These are phyloP conservation scores for Aurinia saxatilis DNA, from an alignment of 345 rosid genomes.

Conservation along the genomic window DNA sequence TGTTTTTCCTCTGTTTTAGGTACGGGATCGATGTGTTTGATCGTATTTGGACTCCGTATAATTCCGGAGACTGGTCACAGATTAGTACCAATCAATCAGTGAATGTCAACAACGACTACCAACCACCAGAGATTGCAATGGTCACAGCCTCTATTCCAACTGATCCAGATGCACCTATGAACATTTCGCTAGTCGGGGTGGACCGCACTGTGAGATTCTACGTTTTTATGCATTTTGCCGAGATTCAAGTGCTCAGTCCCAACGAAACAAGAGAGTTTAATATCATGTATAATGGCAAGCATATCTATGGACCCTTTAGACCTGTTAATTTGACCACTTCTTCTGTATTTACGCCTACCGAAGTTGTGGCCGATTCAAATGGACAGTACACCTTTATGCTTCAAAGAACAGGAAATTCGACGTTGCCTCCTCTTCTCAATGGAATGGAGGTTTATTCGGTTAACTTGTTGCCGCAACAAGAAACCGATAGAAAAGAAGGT, in stretches of 20 bases:
- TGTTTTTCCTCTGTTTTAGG: constrained; percentile 26
- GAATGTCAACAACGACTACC: constrained; percentile 1
- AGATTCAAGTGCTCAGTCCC: constrained; percentile 23
- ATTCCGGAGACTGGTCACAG: neutral
- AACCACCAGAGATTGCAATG: constrained; percentile 32
- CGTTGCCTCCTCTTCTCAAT: constrained; percentile 53
- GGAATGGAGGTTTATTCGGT: constrained; percentile 43
- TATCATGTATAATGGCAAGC: constrained; percentile 20
- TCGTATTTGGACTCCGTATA: constrained; percentile 36
- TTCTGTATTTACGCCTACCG: constrained; percentile 2
- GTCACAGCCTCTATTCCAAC: constrained; percentile 31
- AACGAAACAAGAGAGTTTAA: constrained; percentile 39
- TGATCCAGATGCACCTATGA: constrained; percentile 18
- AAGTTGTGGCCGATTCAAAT: constrained; percentile 28
- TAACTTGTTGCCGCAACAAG: constrained; percentile 14
- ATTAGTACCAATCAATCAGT: constrained; percentile 15
- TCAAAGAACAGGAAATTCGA: constrained; percentile 28
- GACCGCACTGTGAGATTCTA: constrained; percentile 7
- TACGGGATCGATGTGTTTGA: constrained; percentile 37
- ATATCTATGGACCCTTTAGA: constrained; percentile 27
- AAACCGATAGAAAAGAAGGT: constrained; percentile 37
- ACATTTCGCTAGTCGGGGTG: neutral
- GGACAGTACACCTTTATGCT: constrained; percentile 9
- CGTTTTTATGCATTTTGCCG: constrained; percentile 43
- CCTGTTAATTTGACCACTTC: constrained; percentile 23